Conservation (phyloP, 768 basidiomycete genomes). For the Mycena capillaripes region DNA sequence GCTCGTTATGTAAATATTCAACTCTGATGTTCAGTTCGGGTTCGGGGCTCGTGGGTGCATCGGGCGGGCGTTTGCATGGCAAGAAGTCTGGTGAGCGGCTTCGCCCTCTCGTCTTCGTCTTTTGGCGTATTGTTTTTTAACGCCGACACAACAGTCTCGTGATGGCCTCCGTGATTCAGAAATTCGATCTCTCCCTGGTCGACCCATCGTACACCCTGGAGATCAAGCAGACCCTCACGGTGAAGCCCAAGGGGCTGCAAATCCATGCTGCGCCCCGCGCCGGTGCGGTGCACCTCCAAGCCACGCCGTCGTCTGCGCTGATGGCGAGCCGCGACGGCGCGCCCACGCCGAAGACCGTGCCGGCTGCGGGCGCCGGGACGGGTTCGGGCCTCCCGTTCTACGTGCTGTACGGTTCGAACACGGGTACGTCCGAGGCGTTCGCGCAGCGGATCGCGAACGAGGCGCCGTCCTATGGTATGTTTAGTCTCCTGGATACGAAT, state of each 20-base stretch:
- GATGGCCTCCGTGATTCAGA: conserved; percentile 57
- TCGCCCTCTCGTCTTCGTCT: too few relatives aligned
- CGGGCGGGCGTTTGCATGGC: conserved; percentile 63
- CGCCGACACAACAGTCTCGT: conserved; percentile 43
- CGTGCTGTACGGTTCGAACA: conserved; percentile 62
- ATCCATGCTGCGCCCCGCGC: conserved; percentile 56
- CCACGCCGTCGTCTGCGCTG: conserved; percentile 36
- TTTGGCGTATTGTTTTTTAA: too few relatives aligned
- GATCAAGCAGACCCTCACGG: conserved; percentile 60
- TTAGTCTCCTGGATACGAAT: too few relatives aligned
- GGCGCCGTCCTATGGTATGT: conserved; percentile 52
- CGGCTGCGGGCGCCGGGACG: neutral
- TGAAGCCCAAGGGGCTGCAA: conserved; percentile 59
- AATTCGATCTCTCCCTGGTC: conserved; percentile 59
- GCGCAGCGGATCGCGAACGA: conserved; percentile 59
- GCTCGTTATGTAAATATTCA: conserved; percentile 42
- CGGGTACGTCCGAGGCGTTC: conserved; percentile 63
- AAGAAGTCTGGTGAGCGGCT: conserved; percentile 54
- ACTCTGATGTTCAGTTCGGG: conserved; percentile 33
- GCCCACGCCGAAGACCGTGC: neutral
- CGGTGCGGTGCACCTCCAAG: conserved; percentile 32
- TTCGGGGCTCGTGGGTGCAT: conserved; percentile 44
- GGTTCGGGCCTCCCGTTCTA: conserved; percentile 47
- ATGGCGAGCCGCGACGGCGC: conserved; percentile 17
- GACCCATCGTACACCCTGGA: conserved; percentile 60